phyloP scores from a whole-genome alignment of 768 basidiomycete species.

The Amanita rubescens region DNA sequence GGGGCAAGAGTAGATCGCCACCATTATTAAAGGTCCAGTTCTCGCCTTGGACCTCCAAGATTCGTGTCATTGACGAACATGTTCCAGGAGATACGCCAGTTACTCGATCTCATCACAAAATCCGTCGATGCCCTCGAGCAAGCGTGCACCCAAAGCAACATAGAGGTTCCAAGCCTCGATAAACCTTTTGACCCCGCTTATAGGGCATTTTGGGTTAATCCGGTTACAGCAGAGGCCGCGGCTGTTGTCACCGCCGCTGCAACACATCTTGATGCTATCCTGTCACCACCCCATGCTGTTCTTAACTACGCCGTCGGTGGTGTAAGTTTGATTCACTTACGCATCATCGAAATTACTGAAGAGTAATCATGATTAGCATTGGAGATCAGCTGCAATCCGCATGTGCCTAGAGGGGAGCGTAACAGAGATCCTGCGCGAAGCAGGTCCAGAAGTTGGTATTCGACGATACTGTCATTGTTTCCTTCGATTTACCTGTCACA shows the following conservation, averaged over 20 bases:
- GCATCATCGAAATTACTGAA: neutral
- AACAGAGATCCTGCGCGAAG: constrained; percentile 25
- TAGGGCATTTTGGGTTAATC: constrained; percentile 15
- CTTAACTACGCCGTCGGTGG: constrained; percentile 8
- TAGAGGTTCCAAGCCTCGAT: no score
- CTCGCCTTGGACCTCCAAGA: no score
- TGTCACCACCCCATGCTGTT: constrained; percentile 13
- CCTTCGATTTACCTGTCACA: no score
- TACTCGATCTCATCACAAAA: no score
- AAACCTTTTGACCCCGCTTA: no score
- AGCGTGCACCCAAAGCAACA: no score
- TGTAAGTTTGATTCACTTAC: constrained; percentile 1
- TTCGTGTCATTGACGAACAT: no score
- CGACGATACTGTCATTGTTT: neutral
- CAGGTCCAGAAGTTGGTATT: constrained; percentile 20
- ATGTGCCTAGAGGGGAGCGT: constrained; percentile 18
- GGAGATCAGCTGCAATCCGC: constrained; percentile 18
- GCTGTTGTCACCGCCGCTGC: constrained; percentile 18
- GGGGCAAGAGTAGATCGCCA: no score
- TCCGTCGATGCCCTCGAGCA: no score
- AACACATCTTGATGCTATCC: constrained; percentile 17
- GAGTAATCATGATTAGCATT: no score
- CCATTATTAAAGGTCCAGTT: no score
- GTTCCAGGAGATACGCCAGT: no score
- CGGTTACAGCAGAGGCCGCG: constrained; percentile 13